phyloP scores from a whole-genome alignment of 2,329 filamentous ascomycete species.

The Microascus cirrosus region DNA sequence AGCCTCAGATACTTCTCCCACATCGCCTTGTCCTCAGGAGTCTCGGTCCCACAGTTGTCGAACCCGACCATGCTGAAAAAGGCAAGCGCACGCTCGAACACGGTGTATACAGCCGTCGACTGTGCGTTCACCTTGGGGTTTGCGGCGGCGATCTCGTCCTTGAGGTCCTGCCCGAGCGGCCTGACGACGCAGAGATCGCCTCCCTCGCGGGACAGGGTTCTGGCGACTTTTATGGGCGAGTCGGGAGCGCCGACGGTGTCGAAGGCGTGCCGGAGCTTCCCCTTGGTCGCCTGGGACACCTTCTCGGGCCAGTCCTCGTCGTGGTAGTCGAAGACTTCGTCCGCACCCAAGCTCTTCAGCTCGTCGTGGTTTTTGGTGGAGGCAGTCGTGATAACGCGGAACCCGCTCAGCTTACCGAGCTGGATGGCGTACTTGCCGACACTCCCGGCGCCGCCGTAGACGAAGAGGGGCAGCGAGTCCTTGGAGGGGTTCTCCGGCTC shows the following conservation, averaged over 20 bases:
- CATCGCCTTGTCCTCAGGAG: not conserved
- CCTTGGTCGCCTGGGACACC: constrained; percentile 8
- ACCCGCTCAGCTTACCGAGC: constrained; percentile 27
- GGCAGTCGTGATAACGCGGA: constrained; percentile 24
- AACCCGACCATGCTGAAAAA: not conserved
- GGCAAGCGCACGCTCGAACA: not conserved
- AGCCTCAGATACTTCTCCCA: not conserved
- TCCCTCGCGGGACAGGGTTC: not conserved
- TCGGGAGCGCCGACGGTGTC: not conserved
- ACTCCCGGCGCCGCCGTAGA: constrained; percentile 40
- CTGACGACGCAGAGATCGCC: not conserved
- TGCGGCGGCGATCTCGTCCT: not conserved
- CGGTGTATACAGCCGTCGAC: not conserved
- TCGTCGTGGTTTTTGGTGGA: constrained; percentile 25
- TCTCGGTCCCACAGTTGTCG: not conserved
- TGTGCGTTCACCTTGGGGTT: not conserved
- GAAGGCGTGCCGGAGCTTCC: not conserved
- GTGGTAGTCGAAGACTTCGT: constrained; percentile 15
- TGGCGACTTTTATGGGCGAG: too few species aligned
- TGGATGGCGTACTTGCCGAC: constrained; percentile 41
- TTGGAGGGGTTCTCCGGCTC: constrained; percentile 28
- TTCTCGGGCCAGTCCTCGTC: constrained; percentile 11
- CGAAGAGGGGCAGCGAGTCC: constrained; percentile 25
- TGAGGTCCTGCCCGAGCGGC: not conserved
- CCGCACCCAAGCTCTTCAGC: constrained; percentile 14